Conservation (phyloP, 2,329 filamentous ascomycete genomes). For the Colletotrichum sp. region DNA sequence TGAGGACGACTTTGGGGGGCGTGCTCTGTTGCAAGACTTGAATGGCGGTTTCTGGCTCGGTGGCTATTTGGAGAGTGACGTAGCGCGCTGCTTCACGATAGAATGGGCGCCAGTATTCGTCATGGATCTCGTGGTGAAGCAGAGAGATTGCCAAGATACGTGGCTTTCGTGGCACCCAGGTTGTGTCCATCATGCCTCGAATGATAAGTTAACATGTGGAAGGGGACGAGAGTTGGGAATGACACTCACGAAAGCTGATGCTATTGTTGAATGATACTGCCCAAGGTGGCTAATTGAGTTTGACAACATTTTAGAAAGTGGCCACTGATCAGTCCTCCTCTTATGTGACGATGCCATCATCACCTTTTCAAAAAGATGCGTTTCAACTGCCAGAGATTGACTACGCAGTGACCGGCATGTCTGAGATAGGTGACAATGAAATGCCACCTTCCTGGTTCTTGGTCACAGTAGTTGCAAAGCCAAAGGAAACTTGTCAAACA, state of each 20-base stretch:
- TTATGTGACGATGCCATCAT: neutral
- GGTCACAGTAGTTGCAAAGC: neutral
- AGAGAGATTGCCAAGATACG: neutral
- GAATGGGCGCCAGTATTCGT: neutral
- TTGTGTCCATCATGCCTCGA: neutral
- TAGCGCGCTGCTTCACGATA: conserved; percentile 2
- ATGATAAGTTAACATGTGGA: neutral
- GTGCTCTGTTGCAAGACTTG: neutral
- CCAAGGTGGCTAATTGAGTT: neutral
- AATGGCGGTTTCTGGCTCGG: neutral
- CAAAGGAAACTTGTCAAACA: neutral
- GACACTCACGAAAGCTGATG: neutral
- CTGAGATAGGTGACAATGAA: fast-evolving
- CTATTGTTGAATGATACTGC: neutral
- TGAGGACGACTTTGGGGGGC: neutral
- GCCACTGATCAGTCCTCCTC: neutral
- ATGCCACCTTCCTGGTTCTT: neutral
- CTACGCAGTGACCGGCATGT: neutral
- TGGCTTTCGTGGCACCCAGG: neutral
- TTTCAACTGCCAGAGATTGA: fast-evolving
- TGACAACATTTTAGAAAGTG: neutral
- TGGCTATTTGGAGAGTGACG: neutral
- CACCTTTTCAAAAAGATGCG: neutral
- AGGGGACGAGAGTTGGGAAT: neutral
- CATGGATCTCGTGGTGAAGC: neutral